Evolutionary conservation across 305 asterid species (phyloP).

Genomic region (Fraxinus sp.): DNA sequence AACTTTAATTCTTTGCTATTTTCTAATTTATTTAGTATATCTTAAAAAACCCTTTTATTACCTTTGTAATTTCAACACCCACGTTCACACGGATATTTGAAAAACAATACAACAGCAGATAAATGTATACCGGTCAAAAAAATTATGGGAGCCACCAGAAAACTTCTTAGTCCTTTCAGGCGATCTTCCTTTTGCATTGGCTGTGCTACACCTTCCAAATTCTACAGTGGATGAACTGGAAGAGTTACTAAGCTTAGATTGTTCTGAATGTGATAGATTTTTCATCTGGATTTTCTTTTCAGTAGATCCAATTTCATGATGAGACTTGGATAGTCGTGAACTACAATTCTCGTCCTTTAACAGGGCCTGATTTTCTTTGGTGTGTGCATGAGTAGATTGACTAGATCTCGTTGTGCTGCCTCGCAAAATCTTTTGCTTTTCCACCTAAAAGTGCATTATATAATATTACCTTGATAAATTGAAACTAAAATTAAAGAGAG

Average conservation of each 20-base stretch:
- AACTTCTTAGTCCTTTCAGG: slow-evolving; percentile 52
- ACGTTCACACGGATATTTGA: slow-evolving; percentile 8
- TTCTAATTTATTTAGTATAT: neutral
- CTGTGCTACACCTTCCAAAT: slow-evolving; percentile 33
- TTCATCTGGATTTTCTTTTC: slow-evolving; percentile 34
- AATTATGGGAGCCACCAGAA: slow-evolving; percentile 44
- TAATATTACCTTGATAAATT: neutral
- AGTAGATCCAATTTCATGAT: slow-evolving; percentile 33
- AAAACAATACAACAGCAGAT: slow-evolving; percentile 15
- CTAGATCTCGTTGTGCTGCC: slow-evolving; percentile 46
- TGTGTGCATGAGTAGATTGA: slow-evolving; percentile 29
- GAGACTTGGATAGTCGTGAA: slow-evolving; percentile 38
- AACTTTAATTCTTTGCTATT: neutral
- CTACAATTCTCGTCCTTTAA: slow-evolving; percentile 36
- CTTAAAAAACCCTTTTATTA: neutral
- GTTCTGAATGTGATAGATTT: slow-evolving; percentile 34
- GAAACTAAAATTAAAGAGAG: neutral
- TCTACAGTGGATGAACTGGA: slow-evolving; percentile 33
- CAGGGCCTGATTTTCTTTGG: slow-evolving; percentile 37
- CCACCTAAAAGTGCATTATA: slow-evolving; percentile 56
- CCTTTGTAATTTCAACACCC: neutral
- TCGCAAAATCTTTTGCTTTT: slow-evolving; percentile 76
- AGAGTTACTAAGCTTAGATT: slow-evolving; percentile 29
- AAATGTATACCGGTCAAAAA: slow-evolving; percentile 66
- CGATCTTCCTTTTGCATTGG: slow-evolving; percentile 36